These are phyloP conservation scores for Dioscorea cayenensis DNA, from an alignment of 116 monocot genomes.

Conservation along the genomic window DNA sequence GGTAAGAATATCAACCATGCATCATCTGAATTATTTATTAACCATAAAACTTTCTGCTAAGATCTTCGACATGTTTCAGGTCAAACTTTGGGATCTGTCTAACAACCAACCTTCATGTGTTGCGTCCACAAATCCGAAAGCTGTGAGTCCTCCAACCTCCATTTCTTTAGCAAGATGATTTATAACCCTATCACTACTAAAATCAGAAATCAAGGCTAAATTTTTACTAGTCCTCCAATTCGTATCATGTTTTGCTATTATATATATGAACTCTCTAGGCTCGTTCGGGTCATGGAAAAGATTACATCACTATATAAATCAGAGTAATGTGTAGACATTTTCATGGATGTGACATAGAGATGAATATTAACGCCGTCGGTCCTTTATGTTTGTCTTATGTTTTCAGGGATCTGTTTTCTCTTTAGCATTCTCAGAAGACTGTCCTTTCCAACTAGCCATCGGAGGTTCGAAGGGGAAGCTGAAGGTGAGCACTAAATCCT, in stretches of 20 bases:
- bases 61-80: slow-evolving; percentile 29
- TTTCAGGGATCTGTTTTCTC: slow-evolving; percentile 79
- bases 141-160: slow-evolving; percentile 30
- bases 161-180: neutral
- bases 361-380: neutral
- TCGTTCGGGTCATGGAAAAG: no score
- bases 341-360: no score
- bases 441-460: slow-evolving; percentile 66
- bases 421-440: slow-evolving; percentile 69
- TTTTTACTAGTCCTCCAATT: neutral
- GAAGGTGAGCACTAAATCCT: slow-evolving; percentile 26
- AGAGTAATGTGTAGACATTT: no score
- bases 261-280: no score
- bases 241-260: no score
- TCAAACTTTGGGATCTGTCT: slow-evolving; percentile 87
- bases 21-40: neutral
- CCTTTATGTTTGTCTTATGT: neutral
- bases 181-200: neutral
- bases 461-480: slow-evolving; percentile 83
- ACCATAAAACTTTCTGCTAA: slow-evolving; percentile 1
- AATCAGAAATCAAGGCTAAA: neutral
- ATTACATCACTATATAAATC: no score
- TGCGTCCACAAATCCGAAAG: slow-evolving; percentile 56
- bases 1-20: slow-evolving; percentile 29
- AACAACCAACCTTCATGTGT: slow-evolving; percentile 89